These are phyloP conservation scores for Penicillium hesseltinei DNA, from an alignment of 2,329 filamentous ascomycete species.

Conservation along the genomic window DNA sequence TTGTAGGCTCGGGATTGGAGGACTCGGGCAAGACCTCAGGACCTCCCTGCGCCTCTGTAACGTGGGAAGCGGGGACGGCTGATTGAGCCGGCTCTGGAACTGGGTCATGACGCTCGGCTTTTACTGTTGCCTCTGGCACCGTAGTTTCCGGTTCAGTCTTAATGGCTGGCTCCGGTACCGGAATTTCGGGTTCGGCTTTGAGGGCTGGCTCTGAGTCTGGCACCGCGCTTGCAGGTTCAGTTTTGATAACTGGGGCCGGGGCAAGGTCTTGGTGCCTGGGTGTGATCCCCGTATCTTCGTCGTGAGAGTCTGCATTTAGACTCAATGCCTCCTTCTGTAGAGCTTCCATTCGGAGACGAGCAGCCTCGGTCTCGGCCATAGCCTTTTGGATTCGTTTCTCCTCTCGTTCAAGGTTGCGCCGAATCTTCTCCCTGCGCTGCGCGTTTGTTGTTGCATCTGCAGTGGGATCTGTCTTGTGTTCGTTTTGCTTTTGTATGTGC, in stretches of 20 bases:
- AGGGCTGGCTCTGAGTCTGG: background rate
- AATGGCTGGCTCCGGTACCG: background rate
- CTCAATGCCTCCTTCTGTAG: slow-evolving; percentile 27
- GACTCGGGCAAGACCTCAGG: background rate
- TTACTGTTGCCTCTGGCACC: background rate
- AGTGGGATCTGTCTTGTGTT: slow-evolving; percentile 24
- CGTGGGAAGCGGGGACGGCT: background rate
- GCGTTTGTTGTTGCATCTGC: slow-evolving; percentile 38
- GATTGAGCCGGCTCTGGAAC: background rate
- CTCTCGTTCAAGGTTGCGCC: slow-evolving; percentile 61
- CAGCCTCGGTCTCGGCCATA: slow-evolving; percentile 43
- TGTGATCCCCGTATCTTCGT: background rate
- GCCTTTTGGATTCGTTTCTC: slow-evolving; percentile 53
- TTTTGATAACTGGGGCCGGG: background rate
- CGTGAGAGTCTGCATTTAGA: slow-evolving; percentile 1
- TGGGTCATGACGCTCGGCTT: background rate
- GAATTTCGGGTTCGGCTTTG: background rate
- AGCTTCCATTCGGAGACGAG: slow-evolving; percentile 36
- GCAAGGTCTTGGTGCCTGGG: background rate
- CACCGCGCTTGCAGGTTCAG: background rate
- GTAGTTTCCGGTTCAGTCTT: background rate
- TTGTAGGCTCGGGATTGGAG: background rate
- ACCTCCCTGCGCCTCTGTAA: background rate
- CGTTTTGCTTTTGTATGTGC: slow-evolving; percentile 21
- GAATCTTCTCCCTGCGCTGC: slow-evolving; percentile 42